Evolutionary conservation across 305 asterid genomes (phyloP).

Genomic region (Ruellia speciosa): DNA sequence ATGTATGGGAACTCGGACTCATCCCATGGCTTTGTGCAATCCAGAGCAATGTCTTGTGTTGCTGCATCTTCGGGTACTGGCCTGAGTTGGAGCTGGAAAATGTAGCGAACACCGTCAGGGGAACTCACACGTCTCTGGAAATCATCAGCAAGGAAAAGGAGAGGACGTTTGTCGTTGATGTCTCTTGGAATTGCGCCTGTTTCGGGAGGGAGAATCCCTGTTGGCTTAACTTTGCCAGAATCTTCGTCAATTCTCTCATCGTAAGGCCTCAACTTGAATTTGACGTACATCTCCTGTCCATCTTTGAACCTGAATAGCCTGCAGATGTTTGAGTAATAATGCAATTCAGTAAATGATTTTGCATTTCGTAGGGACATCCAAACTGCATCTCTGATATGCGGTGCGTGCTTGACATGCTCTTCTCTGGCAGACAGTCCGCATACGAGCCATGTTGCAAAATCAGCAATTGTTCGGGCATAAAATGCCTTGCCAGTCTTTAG

Average conservation of each 20-base stretch:
- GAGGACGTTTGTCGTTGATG: constrained; percentile 50
- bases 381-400: constrained; percentile 72
- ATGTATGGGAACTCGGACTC: constrained; percentile 50
- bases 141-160: constrained; percentile 72
- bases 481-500: constrained; percentile 76
- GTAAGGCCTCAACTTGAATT: constrained; percentile 63
- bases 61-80: constrained; percentile 47
- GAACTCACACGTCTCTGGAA: constrained; percentile 56
- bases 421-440: neutral
- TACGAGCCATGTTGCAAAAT: neutral
- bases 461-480: constrained; percentile 56
- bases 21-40: constrained; percentile 80
- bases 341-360: constrained; percentile 47
- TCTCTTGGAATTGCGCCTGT: constrained; percentile 82
- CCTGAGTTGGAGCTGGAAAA: constrained; percentile 65
- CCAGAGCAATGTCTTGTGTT: constrained; percentile 48
- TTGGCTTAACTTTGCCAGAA: constrained; percentile 65
- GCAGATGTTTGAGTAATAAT: constrained; percentile 77
- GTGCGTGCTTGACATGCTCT: constrained; percentile 32
- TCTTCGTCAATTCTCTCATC: constrained; percentile 50
- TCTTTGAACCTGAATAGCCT: constrained; percentile 65
- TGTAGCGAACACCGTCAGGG: constrained; percentile 44
- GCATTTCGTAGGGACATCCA: constrained; percentile 71
- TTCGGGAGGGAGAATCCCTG: constrained; percentile 79
- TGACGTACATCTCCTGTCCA: constrained; percentile 77